A percentile compares a stretch with the other conserved stretches of the same genome.
Evolutionary conservation across 1,284 basidiomycete species (phyloP).

Genomic region (Gymnopus androsaceus): DNA sequence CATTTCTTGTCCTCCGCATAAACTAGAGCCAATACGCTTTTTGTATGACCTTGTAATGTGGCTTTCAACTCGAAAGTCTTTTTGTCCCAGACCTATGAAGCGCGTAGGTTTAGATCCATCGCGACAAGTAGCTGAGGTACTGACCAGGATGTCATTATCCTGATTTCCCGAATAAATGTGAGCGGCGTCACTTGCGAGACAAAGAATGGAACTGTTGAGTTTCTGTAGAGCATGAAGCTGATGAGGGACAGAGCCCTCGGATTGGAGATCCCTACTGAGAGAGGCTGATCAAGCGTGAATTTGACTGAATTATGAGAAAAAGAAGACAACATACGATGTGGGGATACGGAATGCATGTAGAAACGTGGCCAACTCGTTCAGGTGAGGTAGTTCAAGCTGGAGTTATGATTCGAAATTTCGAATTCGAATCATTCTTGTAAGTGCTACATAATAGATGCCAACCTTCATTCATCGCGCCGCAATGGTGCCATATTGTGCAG

Average conservation of each 20-base stretch:
- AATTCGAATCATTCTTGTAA: no score
- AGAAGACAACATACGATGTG: background rate
- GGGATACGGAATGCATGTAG: no score
- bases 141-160: conserved; percentile 74
- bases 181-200: conserved; percentile 69
- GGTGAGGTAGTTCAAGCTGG: no score
- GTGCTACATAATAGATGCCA: no score
- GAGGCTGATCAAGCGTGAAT: conserved; percentile 45
- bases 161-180: conserved; percentile 88
- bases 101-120: background rate
- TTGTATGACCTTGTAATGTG: conserved; percentile 84
- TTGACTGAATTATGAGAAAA: background rate
- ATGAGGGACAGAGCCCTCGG: conserved; percentile 39
- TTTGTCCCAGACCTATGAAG: conserved; percentile 61
- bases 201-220: conserved; percentile 69
- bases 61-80: conserved; percentile 66
- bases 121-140: conserved; percentile 21
- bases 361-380: no score
- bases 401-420: no score
- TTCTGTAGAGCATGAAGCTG: conserved; percentile 73
- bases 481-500: no score
- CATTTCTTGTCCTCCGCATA: conserved; percentile 76
- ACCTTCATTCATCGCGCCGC: no score
- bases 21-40: conserved; percentile 83
- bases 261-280: conserved; percentile 53